Evolutionary conservation across 2,329 filamentous ascomycete genomes (phyloP).

Genomic region (Thielaviopsis musarum): DNA sequence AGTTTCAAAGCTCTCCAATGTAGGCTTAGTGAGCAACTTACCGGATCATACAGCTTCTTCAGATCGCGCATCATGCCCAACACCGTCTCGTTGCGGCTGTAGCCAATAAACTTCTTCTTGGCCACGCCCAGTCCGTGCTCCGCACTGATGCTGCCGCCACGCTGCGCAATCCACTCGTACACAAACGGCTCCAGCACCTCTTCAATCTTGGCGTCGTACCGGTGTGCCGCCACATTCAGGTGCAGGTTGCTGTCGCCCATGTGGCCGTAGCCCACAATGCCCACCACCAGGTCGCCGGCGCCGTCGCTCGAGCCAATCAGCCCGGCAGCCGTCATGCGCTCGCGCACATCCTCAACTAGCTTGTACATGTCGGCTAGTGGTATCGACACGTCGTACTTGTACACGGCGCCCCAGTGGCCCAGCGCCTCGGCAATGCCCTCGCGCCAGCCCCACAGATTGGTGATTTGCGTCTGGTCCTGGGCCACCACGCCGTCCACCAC

Average conservation of each 20-base stretch:
- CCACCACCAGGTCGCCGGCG: conserved; percentile 43
- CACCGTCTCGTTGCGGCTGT: conserved; percentile 79
- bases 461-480: conserved; percentile 80
- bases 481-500: conserved; percentile 82
- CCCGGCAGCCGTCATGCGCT: conserved; percentile 54
- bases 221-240: conserved; percentile 68
- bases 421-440: conserved; percentile 84
- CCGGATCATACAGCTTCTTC: conserved; percentile 86
- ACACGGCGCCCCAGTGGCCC: conserved; percentile 82
- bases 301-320: conserved; percentile 56
- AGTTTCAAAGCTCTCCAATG: background rate
- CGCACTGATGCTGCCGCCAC: conserved; percentile 85
- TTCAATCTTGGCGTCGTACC: conserved; percentile 79
- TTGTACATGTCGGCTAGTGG: conserved; percentile 74
- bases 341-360: conserved; percentile 71
- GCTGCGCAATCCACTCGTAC: conserved; percentile 87
- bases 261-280: conserved; percentile 91
- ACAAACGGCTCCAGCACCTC: conserved; percentile 82
- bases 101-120: conserved; percentile 91
- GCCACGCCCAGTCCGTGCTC: conserved; percentile 89
- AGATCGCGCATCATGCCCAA: conserved; percentile 86
- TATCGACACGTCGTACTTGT: conserved; percentile 97
- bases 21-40: conserved; percentile 30
- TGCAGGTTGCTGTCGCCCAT: conserved; percentile 97
- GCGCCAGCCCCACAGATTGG: conserved; percentile 75